phyloP scores from a whole-genome alignment of 495 filamentous ascomycete species.

The Aspergillus ostianus region DNA sequence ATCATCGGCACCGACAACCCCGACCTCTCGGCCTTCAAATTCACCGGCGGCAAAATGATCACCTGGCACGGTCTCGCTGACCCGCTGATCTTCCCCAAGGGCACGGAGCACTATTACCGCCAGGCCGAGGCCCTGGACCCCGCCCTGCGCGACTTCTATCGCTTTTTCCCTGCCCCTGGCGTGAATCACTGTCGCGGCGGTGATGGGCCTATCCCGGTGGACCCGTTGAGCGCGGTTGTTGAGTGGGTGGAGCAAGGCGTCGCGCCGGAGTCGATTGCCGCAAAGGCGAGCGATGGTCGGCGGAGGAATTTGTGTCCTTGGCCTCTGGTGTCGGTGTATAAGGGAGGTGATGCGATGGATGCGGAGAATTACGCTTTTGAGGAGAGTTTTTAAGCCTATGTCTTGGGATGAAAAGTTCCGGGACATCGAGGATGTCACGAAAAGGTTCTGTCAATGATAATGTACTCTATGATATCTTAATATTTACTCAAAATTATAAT shows the following conservation, averaged over 20 bases:
- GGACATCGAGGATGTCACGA: too few species aligned
- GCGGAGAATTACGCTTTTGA: slow-evolving; percentile 9
- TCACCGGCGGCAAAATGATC: slow-evolving; percentile 42
- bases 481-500: neutral
- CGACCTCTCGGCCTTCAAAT: slow-evolving; percentile 35
- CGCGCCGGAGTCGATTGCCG: slow-evolving; percentile 31
- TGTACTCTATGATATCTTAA: neutral
- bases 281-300: slow-evolving; percentile 11
- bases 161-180: slow-evolving; percentile 24
- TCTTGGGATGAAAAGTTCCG: too few species aligned
- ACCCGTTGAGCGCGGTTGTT: slow-evolving; percentile 29
- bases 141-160: slow-evolving; percentile 23
- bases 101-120: slow-evolving; percentile 21
- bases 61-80: slow-evolving; percentile 38
- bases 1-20: slow-evolving; percentile 37
- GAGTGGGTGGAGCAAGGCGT: slow-evolving; percentile 42
- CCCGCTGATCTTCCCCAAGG: slow-evolving; percentile 17
- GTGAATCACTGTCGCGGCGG: slow-evolving; percentile 26
- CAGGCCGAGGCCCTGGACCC: slow-evolving; percentile 14
- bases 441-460: neutral
- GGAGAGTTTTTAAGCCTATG: neutral
- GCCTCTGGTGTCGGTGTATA: slow-evolving; percentile 15
- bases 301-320: slow-evolving; percentile 11
- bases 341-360: slow-evolving; percentile 10
- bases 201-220: slow-evolving; percentile 18